phyloP scores from a whole-genome alignment of 139 green algal genomes.

The Coelastrella sp. region DNA sequence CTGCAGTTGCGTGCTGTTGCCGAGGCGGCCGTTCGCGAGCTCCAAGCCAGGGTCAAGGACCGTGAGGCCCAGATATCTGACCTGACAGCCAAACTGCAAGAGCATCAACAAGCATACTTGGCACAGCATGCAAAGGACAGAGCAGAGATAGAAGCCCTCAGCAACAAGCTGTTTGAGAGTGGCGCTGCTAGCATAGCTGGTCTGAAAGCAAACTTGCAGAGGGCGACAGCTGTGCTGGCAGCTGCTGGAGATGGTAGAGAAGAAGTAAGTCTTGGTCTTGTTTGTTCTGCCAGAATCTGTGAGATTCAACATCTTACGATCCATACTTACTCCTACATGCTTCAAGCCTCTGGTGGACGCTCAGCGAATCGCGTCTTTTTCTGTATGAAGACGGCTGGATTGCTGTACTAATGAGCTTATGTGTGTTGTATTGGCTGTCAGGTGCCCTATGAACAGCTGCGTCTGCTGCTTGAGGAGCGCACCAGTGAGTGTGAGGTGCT shows the following conservation, averaged over 20 bases:
- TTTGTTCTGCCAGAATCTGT: background rate
- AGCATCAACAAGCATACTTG: conserved; percentile 56
- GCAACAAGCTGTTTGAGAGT: conserved; percentile 66
- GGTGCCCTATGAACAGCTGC: conserved; percentile 58
- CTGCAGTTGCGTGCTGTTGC: conserved; percentile 70
- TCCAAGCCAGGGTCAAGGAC: conserved; percentile 66
- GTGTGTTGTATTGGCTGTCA: background rate
- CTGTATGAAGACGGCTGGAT: background rate
- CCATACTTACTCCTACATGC: background rate
- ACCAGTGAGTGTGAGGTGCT: conserved; percentile 53
- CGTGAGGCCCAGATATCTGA: conserved; percentile 53
- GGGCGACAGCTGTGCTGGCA: conserved; percentile 18
- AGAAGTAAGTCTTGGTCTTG: background rate
- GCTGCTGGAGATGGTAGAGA: conserved; percentile 18
- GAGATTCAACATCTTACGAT: background rate
- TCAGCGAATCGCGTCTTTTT: background rate
- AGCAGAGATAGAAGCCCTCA: conserved; percentile 70
- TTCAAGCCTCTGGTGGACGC: background rate
- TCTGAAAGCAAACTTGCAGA: conserved; percentile 8
- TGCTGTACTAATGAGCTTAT: background rate
- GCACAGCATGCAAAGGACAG: conserved; percentile 62
- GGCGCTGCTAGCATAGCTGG: conserved; percentile 39
- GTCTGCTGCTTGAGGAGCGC: conserved; percentile 55
- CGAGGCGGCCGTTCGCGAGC: conserved; percentile 70
- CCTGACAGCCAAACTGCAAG: conserved; percentile 51